Evolutionary conservation across 2,329 filamentous ascomycete genomes (phyloP), one percentile per base, ranked within the genome.

Genomic region (Chrysosphaeria jannelii): DNA sequence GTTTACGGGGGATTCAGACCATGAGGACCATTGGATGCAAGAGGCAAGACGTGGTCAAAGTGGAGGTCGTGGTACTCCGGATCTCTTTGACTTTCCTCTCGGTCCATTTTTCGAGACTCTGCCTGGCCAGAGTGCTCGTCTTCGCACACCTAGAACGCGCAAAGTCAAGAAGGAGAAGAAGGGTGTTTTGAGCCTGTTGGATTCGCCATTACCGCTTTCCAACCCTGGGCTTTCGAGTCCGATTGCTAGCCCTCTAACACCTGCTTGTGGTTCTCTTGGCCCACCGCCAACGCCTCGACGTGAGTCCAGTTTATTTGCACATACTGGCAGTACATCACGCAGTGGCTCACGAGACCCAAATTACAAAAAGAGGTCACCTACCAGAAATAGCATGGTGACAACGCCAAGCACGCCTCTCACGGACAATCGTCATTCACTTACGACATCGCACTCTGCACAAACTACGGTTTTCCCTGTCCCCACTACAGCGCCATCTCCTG

Each of bases 301-400:
- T 8, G 43, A 51, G 23, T 61, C 56, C 4, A 63, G 57, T 31
- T 37, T 62, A 4, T 46, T 53, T 23, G 51, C 53, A 3, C 45
- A 43, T 16, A 51, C 47, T 0, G 46, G 46, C 0, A 25, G 24
- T 27, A 20, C 25, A 22, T 27, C 34, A 6, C 23, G 27, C 8
- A 29, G 26, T 14, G 26, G 23, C 3, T 32, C 27, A 4, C 27
- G 28, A 18, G 7, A 18, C 16, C 16, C 7, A 18, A 18, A n/a
- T 18, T n/a, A 7, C 7, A 7, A n/a, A 18, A n/a, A n/a, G 7
- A 7, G 7, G 16, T 18, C n/a, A 7, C 16, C 16, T 18, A 7
- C 16, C 7, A n/a, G 16, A 7, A n/a, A 18, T n/a, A n/a, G 7
- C 16, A n/a, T 7, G 7, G 16, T n/a, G 7, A n/a, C 16, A 18